Evolutionary conservation across 2,329 filamentous ascomycete species (phyloP).

Genomic region (Cladosporium sp.): DNA sequence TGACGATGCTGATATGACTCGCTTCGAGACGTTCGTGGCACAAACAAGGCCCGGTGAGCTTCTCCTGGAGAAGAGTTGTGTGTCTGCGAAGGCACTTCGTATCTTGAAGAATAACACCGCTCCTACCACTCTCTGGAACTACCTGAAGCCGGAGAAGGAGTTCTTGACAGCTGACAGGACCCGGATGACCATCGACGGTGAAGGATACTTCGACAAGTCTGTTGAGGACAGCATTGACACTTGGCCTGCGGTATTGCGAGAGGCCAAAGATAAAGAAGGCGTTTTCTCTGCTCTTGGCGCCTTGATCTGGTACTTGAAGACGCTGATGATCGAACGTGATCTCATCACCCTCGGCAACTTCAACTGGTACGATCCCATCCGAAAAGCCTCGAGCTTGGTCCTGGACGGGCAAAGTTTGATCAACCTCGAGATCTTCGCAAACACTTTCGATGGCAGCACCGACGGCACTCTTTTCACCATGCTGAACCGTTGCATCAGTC

Average conservation of each 20-base stretch:
- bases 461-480: constrained; percentile 88
- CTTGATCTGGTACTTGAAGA: constrained; percentile 76
- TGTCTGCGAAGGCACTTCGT: constrained; percentile 84
- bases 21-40: constrained; percentile 94
- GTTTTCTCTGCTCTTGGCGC: constrained; percentile 90
- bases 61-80: constrained; percentile 72
- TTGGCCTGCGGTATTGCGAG: constrained; percentile 73
- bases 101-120: constrained; percentile 95
- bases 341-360: constrained; percentile 89
- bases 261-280: constrained; percentile 72
- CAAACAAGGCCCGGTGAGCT: constrained; percentile 87
- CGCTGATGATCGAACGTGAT: constrained; percentile 80
- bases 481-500: constrained; percentile 90
- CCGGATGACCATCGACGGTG: constrained; percentile 72
- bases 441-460: constrained; percentile 77
- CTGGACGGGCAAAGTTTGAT: constrained; percentile 94
- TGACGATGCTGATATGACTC: constrained; percentile 89
- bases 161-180: constrained; percentile 87
- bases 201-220: constrained; percentile 67
- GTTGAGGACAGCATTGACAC: constrained; percentile 55
- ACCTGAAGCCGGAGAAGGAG: constrained; percentile 78
- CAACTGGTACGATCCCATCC: constrained; percentile 85
- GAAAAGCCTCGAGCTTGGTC: constrained; percentile 81
- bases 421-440: constrained; percentile 96
- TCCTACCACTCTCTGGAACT: constrained; percentile 92